A percentile compares a stretch with the other conserved stretches of the same genome.
These are phyloP conservation scores for Penicillium nordicum DNA, from an alignment of 2,329 filamentous ascomycete species.

Conservation along the genomic window DNA sequence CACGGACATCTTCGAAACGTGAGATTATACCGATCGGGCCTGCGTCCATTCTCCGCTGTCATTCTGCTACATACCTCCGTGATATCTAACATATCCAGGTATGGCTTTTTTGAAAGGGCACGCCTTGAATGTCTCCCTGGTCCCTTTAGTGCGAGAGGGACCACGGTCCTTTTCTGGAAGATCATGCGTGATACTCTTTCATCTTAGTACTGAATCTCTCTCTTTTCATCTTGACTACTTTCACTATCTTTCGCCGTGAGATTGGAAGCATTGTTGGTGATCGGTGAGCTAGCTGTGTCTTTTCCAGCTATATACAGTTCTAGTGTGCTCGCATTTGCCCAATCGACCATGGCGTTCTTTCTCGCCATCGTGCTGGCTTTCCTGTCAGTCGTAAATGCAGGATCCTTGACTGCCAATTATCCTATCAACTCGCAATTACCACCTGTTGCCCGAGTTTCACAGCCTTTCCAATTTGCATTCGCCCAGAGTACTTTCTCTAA, in stretches of 20 bases:
- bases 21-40: slow-evolving; percentile 23
- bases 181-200: slow-evolving; percentile 18
- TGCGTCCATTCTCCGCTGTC: slow-evolving; percentile 26
- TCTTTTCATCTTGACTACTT: slow-evolving; percentile 9
- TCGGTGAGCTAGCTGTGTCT: slow-evolving; percentile 17
- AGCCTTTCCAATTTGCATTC: slow-evolving; percentile 48
- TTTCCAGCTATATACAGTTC: slow-evolving; percentile 11
- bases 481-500: slow-evolving; percentile 66
- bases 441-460: slow-evolving; percentile 66
- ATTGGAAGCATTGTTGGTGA: slow-evolving; percentile 3
- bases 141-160: slow-evolving; percentile 32
- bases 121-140: slow-evolving; percentile 33
- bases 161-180: slow-evolving; percentile 20
- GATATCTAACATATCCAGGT: slow-evolving; percentile 40
- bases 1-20: slow-evolving; percentile 30
- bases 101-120: slow-evolving; percentile 38
- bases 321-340: slow-evolving; percentile 14
- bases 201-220: slow-evolving; percentile 17
- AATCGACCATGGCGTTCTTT: slow-evolving; percentile 28
- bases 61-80: slow-evolving; percentile 35
- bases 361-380: slow-evolving; percentile 27
- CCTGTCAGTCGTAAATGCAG: slow-evolving; percentile 31
- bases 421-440: slow-evolving; percentile 84
- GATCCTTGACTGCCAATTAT: slow-evolving; percentile 51
- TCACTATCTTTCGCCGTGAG: slow-evolving; percentile 5